phyloP scores from a whole-genome alignment of 2,329 filamentous ascomycete genomes.

The Trichoderma pleuroti region DNA sequence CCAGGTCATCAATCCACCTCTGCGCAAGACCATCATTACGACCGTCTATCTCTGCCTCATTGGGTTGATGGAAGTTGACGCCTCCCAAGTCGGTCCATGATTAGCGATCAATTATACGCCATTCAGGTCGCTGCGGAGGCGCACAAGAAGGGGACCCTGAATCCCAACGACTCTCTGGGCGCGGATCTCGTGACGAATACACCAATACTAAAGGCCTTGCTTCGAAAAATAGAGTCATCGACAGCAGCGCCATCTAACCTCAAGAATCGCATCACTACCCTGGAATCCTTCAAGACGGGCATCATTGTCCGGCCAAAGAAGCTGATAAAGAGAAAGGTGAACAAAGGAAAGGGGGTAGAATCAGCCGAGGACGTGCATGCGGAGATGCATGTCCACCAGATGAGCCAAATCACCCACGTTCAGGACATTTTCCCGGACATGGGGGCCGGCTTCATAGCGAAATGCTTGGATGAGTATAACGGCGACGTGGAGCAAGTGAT shows the following conservation, averaged over 20 bases:
- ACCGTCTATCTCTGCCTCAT: slow-evolving; percentile 72
- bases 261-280: slow-evolving; percentile 56
- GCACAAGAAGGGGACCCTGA: slow-evolving; percentile 54
- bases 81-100: slow-evolving; percentile 67
- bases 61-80: slow-evolving; percentile 63
- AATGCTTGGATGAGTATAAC: slow-evolving; percentile 72
- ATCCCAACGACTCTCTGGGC: slow-evolving; percentile 68
- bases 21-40: slow-evolving; percentile 66
- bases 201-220: slow-evolving; percentile 64
- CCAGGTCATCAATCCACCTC: slow-evolving; percentile 56
- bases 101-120: slow-evolving; percentile 80
- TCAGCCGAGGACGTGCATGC: slow-evolving; percentile 37
- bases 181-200: slow-evolving; percentile 78
- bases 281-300: slow-evolving; percentile 60
- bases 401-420: slow-evolving; percentile 84
- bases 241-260: slow-evolving; percentile 52
- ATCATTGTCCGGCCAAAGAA: slow-evolving; percentile 49
- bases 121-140: slow-evolving; percentile 69
- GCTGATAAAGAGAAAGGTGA: slow-evolving; percentile 50
- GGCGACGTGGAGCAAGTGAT: slow-evolving; percentile 77
- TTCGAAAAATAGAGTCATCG: slow-evolving; percentile 49
- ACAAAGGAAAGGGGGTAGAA: slow-evolving; percentile 62
- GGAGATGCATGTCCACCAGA: slow-evolving; percentile 70
- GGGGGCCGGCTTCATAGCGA: slow-evolving; percentile 76
- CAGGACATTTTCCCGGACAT: slow-evolving; percentile 90